phyloP scores from a whole-genome alignment of 495 filamentous ascomycete genomes.

The Ramalina intermedia region DNA sequence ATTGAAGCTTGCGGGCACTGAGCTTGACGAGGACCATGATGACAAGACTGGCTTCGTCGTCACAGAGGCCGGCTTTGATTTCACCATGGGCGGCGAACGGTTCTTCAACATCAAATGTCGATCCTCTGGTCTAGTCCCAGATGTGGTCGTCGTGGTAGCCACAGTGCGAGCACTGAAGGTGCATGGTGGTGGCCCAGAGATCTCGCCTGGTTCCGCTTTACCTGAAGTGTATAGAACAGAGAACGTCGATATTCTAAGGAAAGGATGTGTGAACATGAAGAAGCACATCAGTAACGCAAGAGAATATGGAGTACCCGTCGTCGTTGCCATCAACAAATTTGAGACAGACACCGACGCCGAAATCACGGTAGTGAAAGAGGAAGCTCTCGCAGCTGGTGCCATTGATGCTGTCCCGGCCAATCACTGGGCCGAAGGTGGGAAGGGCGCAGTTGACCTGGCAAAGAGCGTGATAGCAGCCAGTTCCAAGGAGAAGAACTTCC shows the following conservation, averaged over 20 bases:
- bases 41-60: conserved; percentile 88
- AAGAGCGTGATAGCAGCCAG: conserved; percentile 72
- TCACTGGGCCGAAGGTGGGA: conserved; percentile 94
- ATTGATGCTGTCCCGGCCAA: conserved; percentile 88
- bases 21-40: conserved; percentile 78
- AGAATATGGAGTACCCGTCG: conserved; percentile 82
- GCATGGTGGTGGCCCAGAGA: conserved; percentile 86
- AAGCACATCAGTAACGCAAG: conserved; percentile 88
- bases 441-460: conserved; percentile 79
- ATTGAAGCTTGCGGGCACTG: conserved; percentile 87
- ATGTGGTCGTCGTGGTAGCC: conserved; percentile 87
- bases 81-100: conserved; percentile 97
- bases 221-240: conserved; percentile 80
- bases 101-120: conserved; percentile 99
- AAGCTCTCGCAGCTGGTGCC: conserved; percentile 82
- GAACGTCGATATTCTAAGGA: conserved; percentile 78
- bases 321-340: conserved; percentile 95
- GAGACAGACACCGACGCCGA: conserved; percentile 88
- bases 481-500: conserved; percentile 77
- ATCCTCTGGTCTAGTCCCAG: conserved; percentile 79
- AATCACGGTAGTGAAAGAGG: conserved; percentile 73
- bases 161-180: conserved; percentile 94
- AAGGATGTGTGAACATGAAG: conserved; percentile 81
- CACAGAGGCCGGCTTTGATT: conserved; percentile 96
- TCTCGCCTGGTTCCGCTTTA: conserved; percentile 69